phyloP scores from a whole-genome alignment of 192 early-diverging fungal genomes.

The Diversispora epigaea region DNA sequence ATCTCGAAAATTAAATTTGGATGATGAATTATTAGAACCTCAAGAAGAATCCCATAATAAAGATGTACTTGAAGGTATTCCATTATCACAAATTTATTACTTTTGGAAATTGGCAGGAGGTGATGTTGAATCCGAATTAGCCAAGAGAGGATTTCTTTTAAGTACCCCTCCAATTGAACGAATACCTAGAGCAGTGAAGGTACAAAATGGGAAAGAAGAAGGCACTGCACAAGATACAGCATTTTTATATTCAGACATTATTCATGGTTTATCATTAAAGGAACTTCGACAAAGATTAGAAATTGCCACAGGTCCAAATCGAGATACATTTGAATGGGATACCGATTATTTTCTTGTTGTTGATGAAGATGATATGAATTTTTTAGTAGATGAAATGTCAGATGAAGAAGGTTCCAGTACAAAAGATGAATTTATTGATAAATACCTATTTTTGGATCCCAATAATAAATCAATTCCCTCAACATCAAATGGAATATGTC shows the following conservation, averaged over 20 bases:
- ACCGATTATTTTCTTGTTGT: conserved; percentile 57
- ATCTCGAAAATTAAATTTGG: conserved; percentile 42
- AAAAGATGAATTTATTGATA: conserved; percentile 36
- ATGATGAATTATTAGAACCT: conserved; percentile 32
- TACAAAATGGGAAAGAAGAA: conserved; percentile 44
- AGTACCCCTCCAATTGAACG: conserved; percentile 56
- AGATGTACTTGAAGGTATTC: conserved; percentile 42
- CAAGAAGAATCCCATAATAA: conserved; percentile 30
- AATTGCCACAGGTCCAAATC: conserved; percentile 42
- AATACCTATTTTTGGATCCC: conserved; percentile 10
- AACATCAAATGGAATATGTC: conserved; percentile 22
- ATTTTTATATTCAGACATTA: conserved; percentile 52
- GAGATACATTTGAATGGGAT: conserved; percentile 54
- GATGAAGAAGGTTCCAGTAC: conserved; percentile 36
- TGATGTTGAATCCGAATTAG: conserved; percentile 58
- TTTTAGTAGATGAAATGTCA: conserved; percentile 42
- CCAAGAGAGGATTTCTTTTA: conserved; percentile 45
- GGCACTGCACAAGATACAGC: conserved; percentile 39
- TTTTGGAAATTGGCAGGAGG: conserved; percentile 68
- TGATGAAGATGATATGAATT: conserved; percentile 61
- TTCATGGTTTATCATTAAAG: conserved; percentile 47
- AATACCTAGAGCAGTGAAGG: conserved; percentile 48
- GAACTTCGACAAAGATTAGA: conserved; percentile 50
- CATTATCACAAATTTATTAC: conserved; percentile 56
- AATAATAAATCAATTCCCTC: background rate